phyloP scores from a whole-genome alignment of 2,329 filamentous ascomycete species.

The Colletotrichum plurivorum region DNA sequence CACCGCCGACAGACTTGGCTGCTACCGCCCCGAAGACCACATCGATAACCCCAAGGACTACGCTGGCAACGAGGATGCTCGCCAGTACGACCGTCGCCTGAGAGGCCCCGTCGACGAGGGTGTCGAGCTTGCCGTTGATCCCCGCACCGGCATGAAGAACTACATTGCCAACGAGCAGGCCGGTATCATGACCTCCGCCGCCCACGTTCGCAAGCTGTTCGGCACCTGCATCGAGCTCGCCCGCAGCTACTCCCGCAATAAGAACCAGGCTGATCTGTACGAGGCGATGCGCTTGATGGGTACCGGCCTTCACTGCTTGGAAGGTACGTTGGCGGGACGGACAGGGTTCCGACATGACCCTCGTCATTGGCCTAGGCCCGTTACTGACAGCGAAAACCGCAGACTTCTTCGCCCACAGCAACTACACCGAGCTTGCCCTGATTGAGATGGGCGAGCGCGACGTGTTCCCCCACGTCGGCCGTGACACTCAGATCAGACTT shows the following conservation, averaged over 20 bases:
- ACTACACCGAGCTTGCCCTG: constrained; percentile 89
- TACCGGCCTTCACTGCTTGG: constrained; percentile 90
- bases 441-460: constrained; percentile 87
- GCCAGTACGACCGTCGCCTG: constrained; percentile 84
- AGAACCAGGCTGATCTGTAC: constrained; percentile 83
- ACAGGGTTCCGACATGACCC: neutral
- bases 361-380: neutral
- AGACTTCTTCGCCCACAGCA: constrained; percentile 94
- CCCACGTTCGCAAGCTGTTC: constrained; percentile 82
- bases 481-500: constrained; percentile 78
- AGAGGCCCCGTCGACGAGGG: constrained; percentile 86
- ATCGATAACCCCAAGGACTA: constrained; percentile 85
- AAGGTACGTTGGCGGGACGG: constrained; percentile 63
- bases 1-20: constrained; percentile 82
- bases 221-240: constrained; percentile 83
- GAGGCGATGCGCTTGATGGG: constrained; percentile 90
- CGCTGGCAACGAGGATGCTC: constrained; percentile 88
- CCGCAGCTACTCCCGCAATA: constrained; percentile 76
- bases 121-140: constrained; percentile 83
- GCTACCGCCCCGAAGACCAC: constrained; percentile 86
- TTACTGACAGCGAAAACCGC: constrained; percentile 15
- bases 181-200: constrained; percentile 85
- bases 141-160: constrained; percentile 83
- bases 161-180: constrained; percentile 91
- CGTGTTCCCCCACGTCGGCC: constrained; percentile 90